phyloP scores from a whole-genome alignment of 306 rosid species.

The Leucaena leucocephala region DNA sequence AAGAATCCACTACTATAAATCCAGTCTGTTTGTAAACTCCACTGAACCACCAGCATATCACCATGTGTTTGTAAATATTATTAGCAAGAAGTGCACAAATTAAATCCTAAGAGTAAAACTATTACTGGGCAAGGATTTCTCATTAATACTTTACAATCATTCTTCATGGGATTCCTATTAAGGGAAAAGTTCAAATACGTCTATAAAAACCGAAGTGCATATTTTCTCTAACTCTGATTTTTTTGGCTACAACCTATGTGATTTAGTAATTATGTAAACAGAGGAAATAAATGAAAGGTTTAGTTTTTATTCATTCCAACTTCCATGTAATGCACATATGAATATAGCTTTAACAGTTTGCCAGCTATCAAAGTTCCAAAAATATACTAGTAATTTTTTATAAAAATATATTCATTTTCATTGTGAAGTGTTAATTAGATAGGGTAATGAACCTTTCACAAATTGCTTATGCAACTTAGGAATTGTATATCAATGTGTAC shows the following conservation, averaged over 20 bases:
- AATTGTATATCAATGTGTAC: background rate
- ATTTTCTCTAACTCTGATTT: background rate
- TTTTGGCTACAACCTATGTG: background rate
- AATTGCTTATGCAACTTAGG: background rate
- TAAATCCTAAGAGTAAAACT: background rate
- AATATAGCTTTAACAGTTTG: background rate
- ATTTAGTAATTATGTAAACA: background rate
- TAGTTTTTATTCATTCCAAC: background rate
- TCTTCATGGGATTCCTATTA: background rate
- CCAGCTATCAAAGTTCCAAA: background rate
- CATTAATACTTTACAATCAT: slow-evolving; percentile 3
- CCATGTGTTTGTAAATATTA: slow-evolving; percentile 23
- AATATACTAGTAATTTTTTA: background rate
- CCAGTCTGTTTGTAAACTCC: background rate
- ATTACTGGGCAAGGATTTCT: background rate
- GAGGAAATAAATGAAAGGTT: background rate
- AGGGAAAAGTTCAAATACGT: background rate
- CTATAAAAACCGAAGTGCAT: background rate
- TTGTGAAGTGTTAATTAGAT: background rate
- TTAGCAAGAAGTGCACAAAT: background rate
- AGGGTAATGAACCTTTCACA: background rate
- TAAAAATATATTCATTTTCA: background rate
- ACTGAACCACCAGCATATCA: slow-evolving; percentile 11
- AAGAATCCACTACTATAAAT: background rate
- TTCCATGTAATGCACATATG: background rate